Base-by-base conservation (phyloP, 371 early-diverging fungal genomes). In the Saksenaea vasiformis region DNA sequence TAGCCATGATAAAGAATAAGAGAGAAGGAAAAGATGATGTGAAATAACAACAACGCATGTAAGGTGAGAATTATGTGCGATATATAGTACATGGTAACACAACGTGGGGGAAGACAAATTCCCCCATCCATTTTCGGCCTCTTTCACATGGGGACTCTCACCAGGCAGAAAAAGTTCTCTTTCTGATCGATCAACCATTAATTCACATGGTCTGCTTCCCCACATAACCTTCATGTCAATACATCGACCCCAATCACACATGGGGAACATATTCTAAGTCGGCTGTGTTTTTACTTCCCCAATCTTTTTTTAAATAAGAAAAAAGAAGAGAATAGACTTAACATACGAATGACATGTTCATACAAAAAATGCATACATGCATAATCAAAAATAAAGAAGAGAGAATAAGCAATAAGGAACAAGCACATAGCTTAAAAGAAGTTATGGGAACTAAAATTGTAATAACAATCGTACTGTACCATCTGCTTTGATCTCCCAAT, bases 401-500 rank as follows among this genome's bases (percentile, higher is more conserved):
- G 19, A 60, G n/a, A 39, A 39, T 39, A 39, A 10, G 22, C 10
- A 47, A 47, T 47, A 22, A 22, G 10, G 13, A n/a, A 17, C 9
- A 38, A 58, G 58, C 26, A 38, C n/a, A 58, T 19, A 7, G 19
- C 35, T 35, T 15, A 58, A 58, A 58, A 58, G 38, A 38, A 58
- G 1, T 19, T 7, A 13, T 13, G 39, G 39, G 34, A 58, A 58
- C 39, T 37, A 38, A 38, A 17, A 26, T 15, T 35, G 26, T 19
- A 26, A 17, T 38, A 37, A 14, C 26, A 37, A 17, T 38, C 26
- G 36, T 3, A 66, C 63, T 13, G 61, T 62, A 2, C 64, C 67
- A 54, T 60, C 47, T 14, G 70, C 62, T 41, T 61, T 69, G 43
- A 69, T 69, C 28, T 69, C 69, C 69, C 69, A 69, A 31, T 64